A percentile compares a stretch with the other conserved stretches of the same genome.
These are phyloP conservation scores for Penicillium crustosum DNA, from an alignment of 2,329 filamentous ascomycete species.

Conservation along the genomic window DNA sequence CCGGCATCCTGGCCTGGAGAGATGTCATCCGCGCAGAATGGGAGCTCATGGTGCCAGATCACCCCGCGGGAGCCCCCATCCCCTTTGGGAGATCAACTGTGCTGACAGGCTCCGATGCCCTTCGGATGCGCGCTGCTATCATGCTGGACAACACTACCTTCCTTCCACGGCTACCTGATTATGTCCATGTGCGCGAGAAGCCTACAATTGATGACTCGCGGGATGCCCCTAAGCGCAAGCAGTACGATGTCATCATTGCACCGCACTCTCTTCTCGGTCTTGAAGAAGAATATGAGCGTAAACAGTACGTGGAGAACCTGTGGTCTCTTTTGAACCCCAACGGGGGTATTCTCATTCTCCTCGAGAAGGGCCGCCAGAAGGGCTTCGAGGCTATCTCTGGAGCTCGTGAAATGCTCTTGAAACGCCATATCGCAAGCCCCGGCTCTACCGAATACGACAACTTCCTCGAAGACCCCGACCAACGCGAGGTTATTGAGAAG, in stretches of 20 bases:
- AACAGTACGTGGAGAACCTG: constrained; percentile 77
- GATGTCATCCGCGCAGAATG: constrained; percentile 80
- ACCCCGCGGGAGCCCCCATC: constrained; percentile 42
- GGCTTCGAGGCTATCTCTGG: constrained; percentile 91
- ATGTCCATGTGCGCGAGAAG: constrained; percentile 63
- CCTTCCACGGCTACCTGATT: constrained; percentile 86
- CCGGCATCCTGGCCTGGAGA: constrained; percentile 62
- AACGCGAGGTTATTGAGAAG: constrained; percentile 41
- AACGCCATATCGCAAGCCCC: constrained; percentile 68
- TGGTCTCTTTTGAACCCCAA: constrained; percentile 83
- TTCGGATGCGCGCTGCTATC: constrained; percentile 72
- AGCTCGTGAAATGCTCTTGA: constrained; percentile 74
- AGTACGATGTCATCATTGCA: constrained; percentile 86
- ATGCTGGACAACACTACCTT: constrained; percentile 89
- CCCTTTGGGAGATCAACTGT: constrained; percentile 72
- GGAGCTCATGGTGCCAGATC: constrained; percentile 61
- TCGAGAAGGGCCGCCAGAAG: constrained; percentile 87
- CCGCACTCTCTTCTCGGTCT: constrained; percentile 78
- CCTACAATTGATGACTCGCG: constrained; percentile 59
- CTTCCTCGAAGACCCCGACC: constrained; percentile 33
- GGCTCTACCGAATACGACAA: constrained; percentile 47
- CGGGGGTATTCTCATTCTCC: constrained; percentile 79
- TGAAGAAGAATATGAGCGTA: constrained; percentile 73
- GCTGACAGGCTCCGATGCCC: constrained; percentile 69
- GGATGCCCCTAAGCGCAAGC: constrained; percentile 63